Conservation (phyloP, 2,329 filamentous ascomycete genomes). For the Tricladium varicosporioides region DNA sequence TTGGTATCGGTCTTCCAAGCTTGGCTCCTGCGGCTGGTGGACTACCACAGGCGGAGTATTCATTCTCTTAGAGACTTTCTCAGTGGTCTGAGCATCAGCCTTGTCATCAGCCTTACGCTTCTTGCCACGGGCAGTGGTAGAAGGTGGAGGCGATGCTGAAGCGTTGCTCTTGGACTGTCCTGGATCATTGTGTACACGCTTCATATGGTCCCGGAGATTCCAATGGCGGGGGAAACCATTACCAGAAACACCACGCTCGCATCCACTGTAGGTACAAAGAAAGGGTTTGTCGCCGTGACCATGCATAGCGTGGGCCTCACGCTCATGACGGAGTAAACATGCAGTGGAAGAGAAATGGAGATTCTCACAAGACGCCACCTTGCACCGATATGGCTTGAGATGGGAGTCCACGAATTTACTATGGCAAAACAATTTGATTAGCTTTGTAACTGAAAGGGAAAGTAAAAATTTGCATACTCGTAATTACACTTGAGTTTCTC, state of each 20-base stretch:
- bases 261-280: conserved; percentile 82
- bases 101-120: conserved; percentile 33
- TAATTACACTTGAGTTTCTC: conserved; percentile 99
- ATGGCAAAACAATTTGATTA: conserved; percentile 26
- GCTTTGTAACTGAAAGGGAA: conserved; percentile 14
- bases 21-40: conserved; percentile 27
- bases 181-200: conserved; percentile 72
- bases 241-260: conserved; percentile 76
- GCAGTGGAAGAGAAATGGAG: conserved; percentile 93
- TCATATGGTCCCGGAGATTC: conserved; percentile 97
- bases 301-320: conserved; percentile 93
- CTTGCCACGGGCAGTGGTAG: conserved; percentile 22
- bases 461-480: conserved; percentile 65
- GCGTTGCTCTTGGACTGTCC: conserved; percentile 27
- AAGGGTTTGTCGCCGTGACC: conserved; percentile 92
- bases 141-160: conserved; percentile 28
- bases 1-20: conserved; percentile 28
- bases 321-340: conserved; percentile 89
- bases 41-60: conserved; percentile 25
- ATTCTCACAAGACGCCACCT: conserved; percentile 77
- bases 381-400: conserved; percentile 94
- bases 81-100: conserved; percentile 19
- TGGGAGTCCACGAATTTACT: conserved; percentile 98
- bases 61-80: conserved; percentile 29
- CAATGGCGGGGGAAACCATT: conserved; percentile 93